Evolutionary conservation across 2,329 filamentous ascomycete species (phyloP), one percentile per base, ranked within the genome.

Genomic region (Sclerotiophoma versabilis): DNA sequence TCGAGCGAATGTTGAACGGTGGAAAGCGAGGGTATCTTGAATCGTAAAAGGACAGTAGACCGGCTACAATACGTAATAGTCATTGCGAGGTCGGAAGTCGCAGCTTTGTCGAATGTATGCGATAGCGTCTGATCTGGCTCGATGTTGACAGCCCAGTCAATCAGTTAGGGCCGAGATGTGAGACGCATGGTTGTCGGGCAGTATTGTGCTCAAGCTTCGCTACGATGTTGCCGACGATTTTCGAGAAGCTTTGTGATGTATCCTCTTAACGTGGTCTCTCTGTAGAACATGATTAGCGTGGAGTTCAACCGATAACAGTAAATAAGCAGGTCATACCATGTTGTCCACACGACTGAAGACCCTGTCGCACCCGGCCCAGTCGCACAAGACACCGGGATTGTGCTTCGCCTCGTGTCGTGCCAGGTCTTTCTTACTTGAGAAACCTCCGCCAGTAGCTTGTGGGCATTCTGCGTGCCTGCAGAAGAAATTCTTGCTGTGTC

Each of bases 301-400:
- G 1, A 33, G 10, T 29, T 26, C 22, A 19, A 22, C 14, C 25
- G 11, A 33, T 45, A 37, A 22, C 6, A 45, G 29, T 14, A 44
- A 39, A 38, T 36, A 29, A 20, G 34, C 9, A 27, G 37, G 23
- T 52, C 76, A 66, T 71, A 81, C 79, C 84, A 87, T 87, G 58
- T 87, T 87, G 65, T 87, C 84, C 20, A 85, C 81, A 26, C 84
- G 77, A 68, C 82, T 85, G 66, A 87, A 87, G 2, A 87, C 75
- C 41, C 84, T 73, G 49, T 79, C 79, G 68, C 84, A 87, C 6
- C 80, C 82, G 25, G 80, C 77, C 80, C 81, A 85, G 59, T 85
- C 81, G 62, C 84, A 87, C 30, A 79, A 64, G 45, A 87, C 81
- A n/a, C 79, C 80, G 2, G 84, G 84, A 58, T 85, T 85, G 68